A percentile compares a stretch with the other conserved stretches of the same genome.
Evolutionary conservation across 2,329 filamentous ascomycete species (phyloP).

Genomic region (Bimuria novae-zelandiae): DNA sequence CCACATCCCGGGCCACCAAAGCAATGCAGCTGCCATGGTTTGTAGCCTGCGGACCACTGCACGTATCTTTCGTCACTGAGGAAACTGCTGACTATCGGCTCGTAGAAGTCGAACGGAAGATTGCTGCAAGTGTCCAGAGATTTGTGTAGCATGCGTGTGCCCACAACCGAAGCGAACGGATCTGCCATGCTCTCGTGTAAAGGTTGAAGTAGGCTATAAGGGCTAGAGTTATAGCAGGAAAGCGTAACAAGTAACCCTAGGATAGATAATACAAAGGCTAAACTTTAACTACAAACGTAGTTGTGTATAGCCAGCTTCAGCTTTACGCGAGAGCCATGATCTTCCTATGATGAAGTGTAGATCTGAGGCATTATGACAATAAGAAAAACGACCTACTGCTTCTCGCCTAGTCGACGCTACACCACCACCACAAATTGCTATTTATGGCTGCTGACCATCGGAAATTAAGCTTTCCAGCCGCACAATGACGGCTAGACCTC

Average conservation of each 20-base stretch:
- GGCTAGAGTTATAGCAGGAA: no score
- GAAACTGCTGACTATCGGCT: neutral
- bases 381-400: neutral
- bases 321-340: neutral
- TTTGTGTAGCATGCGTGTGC: neutral
- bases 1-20: neutral
- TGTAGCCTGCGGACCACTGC: neutral
- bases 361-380: no score
- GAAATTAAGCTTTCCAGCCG: neutral
- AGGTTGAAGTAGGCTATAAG: no score
- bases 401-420: neutral
- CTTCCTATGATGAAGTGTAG: neutral
- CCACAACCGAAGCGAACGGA: neutral
- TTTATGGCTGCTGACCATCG: neutral
- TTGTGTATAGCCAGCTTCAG: neutral
- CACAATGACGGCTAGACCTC: neutral
- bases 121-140: neutral
- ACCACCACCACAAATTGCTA: neutral
- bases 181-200: neutral
- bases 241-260: no score
- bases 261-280: no score
- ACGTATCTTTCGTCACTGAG: neutral
- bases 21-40: conserved; percentile 5
- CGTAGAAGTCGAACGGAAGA: neutral
- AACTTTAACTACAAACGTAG: no score